Conservation (phyloP, 2,329 filamentous ascomycete genomes). For the Talaromyces funiculosus region DNA sequence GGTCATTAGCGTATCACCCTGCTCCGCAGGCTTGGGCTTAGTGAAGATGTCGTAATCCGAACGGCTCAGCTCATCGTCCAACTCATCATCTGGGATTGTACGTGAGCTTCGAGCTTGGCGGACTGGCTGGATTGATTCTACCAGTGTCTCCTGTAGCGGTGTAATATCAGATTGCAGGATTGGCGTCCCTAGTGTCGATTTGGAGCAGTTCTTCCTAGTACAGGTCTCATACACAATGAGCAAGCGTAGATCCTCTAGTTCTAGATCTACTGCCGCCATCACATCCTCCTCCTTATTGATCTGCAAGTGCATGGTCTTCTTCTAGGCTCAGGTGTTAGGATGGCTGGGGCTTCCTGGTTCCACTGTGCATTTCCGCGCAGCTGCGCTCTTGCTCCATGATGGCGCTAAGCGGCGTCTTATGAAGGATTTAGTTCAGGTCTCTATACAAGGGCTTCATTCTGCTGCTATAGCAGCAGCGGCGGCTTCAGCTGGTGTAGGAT, state of each 20-base stretch:
- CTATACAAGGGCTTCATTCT: background rate
- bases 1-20: background rate
- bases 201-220: background rate
- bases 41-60: background rate
- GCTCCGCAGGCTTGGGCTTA: background rate
- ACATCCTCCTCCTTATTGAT: background rate
- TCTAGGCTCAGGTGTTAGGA: background rate
- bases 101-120: background rate
- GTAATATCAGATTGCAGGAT: background rate
- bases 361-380: background rate
- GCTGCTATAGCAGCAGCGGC: no score
- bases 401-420: background rate
- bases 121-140: background rate
- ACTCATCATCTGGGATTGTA: background rate
- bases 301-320: background rate
- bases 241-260: background rate
- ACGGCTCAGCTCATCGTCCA: background rate
- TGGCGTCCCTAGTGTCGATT: background rate
- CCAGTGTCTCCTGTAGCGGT: background rate
- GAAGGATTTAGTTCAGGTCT: background rate
- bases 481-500: background rate
- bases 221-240: background rate
- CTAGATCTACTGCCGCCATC: background rate
- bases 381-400: background rate
- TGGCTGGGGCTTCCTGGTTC: background rate